A percentile compares a stretch with the other conserved stretches of the same genome.
Evolutionary conservation across 495 filamentous ascomycete species (phyloP).

Genomic region (Xylaria scruposa): DNA sequence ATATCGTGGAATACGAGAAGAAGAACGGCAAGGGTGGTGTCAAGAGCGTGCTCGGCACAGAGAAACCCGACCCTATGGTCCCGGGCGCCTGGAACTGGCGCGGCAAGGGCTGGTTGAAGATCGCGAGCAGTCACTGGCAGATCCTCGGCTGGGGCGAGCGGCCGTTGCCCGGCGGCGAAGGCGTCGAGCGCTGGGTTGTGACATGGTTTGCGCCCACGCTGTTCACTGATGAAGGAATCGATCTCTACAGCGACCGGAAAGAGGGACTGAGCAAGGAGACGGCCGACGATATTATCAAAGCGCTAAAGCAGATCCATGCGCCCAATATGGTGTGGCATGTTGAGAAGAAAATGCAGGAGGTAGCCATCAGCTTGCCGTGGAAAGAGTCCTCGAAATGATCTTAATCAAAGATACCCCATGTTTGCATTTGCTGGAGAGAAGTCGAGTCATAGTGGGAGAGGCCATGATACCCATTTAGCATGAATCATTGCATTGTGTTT

Average conservation of each 20-base stretch:
- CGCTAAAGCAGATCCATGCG: conserved; percentile 50
- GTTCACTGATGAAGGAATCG: conserved; percentile 77
- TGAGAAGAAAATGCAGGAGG: conserved; percentile 52
- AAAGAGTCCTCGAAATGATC: conserved; percentile 35
- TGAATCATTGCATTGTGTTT: not conserved
- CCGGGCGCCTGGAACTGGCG: conserved; percentile 71
- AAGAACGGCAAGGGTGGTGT: conserved; percentile 50
- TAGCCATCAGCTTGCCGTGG: conserved; percentile 55
- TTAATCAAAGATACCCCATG: conserved; percentile 9
- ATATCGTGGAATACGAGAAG: conserved; percentile 70
- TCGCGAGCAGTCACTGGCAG: conserved; percentile 75
- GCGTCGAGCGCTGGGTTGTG: conserved; percentile 65
- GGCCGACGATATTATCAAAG: conserved; percentile 50
- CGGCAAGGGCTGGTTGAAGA: conserved; percentile 69
- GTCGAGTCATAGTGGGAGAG: not conserved
- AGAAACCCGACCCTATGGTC: conserved; percentile 55
- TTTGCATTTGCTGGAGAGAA: not conserved
- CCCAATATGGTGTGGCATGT: conserved; percentile 47
- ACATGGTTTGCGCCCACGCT: conserved; percentile 77
- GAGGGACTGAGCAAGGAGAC: conserved; percentile 59
- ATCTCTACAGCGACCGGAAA: conserved; percentile 67
- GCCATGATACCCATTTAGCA: conserved; percentile 20
- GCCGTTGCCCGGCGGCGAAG: conserved; percentile 35
- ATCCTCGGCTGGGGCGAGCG: conserved; percentile 70
- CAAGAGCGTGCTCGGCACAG: conserved; percentile 67